Conservation (phyloP, 257 asterid genomes). For the Scutellaria galericulata region DNA sequence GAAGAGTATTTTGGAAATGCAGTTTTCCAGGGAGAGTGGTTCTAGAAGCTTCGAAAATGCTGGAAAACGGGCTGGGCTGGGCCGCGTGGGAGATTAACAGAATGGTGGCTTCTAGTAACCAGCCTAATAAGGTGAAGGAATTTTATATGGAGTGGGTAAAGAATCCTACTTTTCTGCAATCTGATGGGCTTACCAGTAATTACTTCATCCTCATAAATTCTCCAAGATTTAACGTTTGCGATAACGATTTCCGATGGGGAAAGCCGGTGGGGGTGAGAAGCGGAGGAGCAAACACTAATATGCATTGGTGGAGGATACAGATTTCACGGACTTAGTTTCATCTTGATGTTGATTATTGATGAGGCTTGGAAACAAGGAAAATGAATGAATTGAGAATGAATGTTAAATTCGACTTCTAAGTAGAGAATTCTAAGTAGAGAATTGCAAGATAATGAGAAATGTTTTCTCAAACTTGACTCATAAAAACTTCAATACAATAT, state of each 20-base stretch:
- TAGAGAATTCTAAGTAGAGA: no score
- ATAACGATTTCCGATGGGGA: slow-evolving; percentile 48
- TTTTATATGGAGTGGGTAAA: slow-evolving; percentile 40
- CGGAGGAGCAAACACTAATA: no score
- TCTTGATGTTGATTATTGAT: background rate
- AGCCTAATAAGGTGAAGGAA: slow-evolving; percentile 37
- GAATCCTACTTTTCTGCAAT: slow-evolving; percentile 33
- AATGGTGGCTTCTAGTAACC: slow-evolving; percentile 26
- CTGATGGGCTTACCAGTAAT: slow-evolving; percentile 14
- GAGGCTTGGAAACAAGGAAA: background rate
- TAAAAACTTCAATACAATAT: background rate
- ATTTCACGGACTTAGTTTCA: no score
- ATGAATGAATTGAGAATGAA: background rate
- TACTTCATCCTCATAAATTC: slow-evolving; percentile 42
- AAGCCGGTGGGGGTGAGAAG: slow-evolving; percentile 51
- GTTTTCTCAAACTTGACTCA: background rate
- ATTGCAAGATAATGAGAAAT: background rate
- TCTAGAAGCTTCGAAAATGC: slow-evolving; percentile 27
- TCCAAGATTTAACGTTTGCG: slow-evolving; percentile 50
- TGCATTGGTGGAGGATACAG: no score
- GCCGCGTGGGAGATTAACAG: slow-evolving; percentile 47
- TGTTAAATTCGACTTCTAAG: slow-evolving; percentile 6
- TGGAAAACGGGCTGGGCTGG: slow-evolving; percentile 50
- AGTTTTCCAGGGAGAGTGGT: slow-evolving; percentile 31
- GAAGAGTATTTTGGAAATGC: slow-evolving; percentile 62